Percentiles rank a stretch among this genome's conserved stretches.
Evolutionary conservation across 345 rosid species (phyloP).

Genomic region (Moricandia arvensis): DNA sequence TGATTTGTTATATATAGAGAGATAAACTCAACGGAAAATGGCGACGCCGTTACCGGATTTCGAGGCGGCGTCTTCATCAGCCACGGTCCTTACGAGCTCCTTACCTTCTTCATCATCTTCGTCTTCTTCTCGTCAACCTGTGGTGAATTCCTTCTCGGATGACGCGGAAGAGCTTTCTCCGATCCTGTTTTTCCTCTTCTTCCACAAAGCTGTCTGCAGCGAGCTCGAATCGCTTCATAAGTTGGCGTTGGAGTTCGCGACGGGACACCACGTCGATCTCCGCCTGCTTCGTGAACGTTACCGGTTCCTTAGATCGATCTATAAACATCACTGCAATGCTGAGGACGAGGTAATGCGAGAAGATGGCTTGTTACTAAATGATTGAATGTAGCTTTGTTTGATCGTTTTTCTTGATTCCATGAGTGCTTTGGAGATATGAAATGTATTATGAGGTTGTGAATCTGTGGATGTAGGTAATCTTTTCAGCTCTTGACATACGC

Average conservation of each 20-base stretch:
- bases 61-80: constrained; percentile 36
- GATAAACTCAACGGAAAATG: constrained; percentile 42
- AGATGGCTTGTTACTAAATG: neutral
- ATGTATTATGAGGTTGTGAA: constrained; percentile 9
- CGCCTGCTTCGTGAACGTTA: constrained; percentile 54
- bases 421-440: constrained; percentile 6
- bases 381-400: neutral
- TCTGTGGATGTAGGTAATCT: constrained; percentile 67
- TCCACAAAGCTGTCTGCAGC: constrained; percentile 74
- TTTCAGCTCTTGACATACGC: constrained; percentile 91
- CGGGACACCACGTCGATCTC: constrained; percentile 60
- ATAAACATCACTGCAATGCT: constrained; percentile 76
- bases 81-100: constrained; percentile 40
- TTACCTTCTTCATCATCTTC: constrained; percentile 3
- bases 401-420: constrained; percentile 1
- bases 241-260: constrained; percentile 69
- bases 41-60: constrained; percentile 75
- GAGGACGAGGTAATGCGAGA: constrained; percentile 72
- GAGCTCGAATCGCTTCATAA: constrained; percentile 86
- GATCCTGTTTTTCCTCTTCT: constrained; percentile 69
- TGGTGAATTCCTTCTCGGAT: constrained; percentile 34
- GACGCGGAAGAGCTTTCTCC: constrained; percentile 59
- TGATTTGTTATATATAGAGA: neutral
- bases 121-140: constrained; percentile 28
- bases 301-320: constrained; percentile 67